These are phyloP conservation scores for Lentinula lateritia DNA, from an alignment of 768 basidiomycete species.

Conservation along the genomic window DNA sequence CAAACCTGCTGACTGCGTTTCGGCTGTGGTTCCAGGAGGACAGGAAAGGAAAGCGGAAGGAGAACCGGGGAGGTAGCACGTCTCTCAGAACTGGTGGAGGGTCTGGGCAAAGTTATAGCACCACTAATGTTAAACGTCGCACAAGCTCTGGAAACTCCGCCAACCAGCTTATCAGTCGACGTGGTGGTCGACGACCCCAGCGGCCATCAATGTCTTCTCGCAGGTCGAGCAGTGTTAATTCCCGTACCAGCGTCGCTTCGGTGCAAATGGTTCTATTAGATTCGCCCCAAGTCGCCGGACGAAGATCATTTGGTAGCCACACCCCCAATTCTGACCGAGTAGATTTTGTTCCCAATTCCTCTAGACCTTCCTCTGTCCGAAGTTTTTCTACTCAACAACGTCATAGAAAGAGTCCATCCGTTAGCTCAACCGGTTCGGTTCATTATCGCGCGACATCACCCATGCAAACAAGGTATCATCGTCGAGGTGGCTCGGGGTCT, in stretches of 20 bases:
- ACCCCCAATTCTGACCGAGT: constrained; percentile 89
- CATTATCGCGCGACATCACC: constrained; percentile 71
- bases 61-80: constrained; percentile 19
- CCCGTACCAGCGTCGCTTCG: constrained; percentile 54
- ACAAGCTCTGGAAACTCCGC: constrained; percentile 26
- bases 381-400: constrained; percentile 63
- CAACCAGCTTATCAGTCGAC: constrained; percentile 17
- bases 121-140: constrained; percentile 43
- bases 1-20: constrained; percentile 80
- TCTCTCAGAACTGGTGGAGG: constrained; percentile 10
- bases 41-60: constrained; percentile 80
- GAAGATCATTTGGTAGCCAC: constrained; percentile 71
- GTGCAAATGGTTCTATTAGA: constrained; percentile 51
- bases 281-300: constrained; percentile 51
- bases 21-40: constrained; percentile 93
- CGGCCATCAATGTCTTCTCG: constrained; percentile 75
- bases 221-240: constrained; percentile 89
- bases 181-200: constrained; percentile 49
- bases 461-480: constrained; percentile 67
- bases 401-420: constrained; percentile 72
- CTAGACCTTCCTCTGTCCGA: constrained; percentile 81
- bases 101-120: constrained; percentile 14
- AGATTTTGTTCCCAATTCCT: constrained; percentile 35
- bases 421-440: constrained; percentile 69
- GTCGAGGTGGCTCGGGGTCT: constrained; percentile 74